phyloP scores from a whole-genome alignment of 208 protist species.

The Paratrypanosoma confusum region DNA sequence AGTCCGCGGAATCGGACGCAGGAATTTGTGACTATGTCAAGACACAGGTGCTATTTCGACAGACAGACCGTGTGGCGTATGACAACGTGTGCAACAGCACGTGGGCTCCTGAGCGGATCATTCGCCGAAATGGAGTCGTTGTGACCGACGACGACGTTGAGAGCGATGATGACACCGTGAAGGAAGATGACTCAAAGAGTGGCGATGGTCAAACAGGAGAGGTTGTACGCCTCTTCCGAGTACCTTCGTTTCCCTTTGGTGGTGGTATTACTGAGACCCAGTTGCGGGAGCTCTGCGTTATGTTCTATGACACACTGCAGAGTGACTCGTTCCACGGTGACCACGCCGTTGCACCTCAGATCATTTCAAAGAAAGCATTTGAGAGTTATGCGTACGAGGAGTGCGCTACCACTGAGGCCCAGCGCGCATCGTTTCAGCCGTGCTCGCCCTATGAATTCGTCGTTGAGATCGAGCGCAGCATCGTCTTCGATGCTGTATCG shows the following conservation, averaged over 20 bases:
- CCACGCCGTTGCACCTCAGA: too few species aligned
- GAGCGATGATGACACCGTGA: slow-evolving; percentile 20
- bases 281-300: slow-evolving; percentile 25
- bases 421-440: slow-evolving; percentile 32
- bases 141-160: slow-evolving; percentile 10
- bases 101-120: slow-evolving; percentile 68
- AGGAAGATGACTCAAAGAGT: slow-evolving; percentile 13
- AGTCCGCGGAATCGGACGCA: slow-evolving; percentile 24
- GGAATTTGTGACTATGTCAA: slow-evolving; percentile 64
- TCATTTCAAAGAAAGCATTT: slow-evolving; percentile 31
- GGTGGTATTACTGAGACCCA: slow-evolving; percentile 70
- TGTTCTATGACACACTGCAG: slow-evolving; percentile 40
- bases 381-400: slow-evolving; percentile 27
- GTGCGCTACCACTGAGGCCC: slow-evolving; percentile 16
- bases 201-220: slow-evolving; percentile 4
- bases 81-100: slow-evolving; percentile 40
- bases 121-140: slow-evolving; percentile 20
- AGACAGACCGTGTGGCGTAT: slow-evolving; percentile 50
- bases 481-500: slow-evolving; percentile 65
- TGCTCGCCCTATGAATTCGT: slow-evolving; percentile 80
- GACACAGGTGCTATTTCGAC: slow-evolving; percentile 64
- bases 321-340: slow-evolving; percentile 5
- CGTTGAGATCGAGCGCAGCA: slow-evolving; percentile 61
- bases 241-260: slow-evolving; percentile 78
- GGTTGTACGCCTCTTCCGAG: slow-evolving; percentile 41